Evolutionary conservation across 225 moss, liverwort and hornwort genomes (phyloP), one percentile per base, ranked within the genome.

Genomic region (Climacium dendroides): DNA sequence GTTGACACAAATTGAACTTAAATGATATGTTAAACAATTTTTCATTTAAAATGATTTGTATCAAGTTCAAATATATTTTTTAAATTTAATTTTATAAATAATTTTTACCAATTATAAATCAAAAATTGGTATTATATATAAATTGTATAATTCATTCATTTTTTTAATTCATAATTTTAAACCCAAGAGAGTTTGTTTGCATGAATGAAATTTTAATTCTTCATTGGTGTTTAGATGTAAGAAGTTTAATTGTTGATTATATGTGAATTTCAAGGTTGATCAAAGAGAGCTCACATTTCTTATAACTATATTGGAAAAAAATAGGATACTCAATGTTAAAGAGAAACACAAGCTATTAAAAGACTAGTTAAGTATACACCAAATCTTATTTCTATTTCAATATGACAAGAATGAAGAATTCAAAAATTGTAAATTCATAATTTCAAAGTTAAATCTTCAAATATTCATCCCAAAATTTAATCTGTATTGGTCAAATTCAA

Each of bases 381-480:
- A 45, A 48, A 23, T 3, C 2, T 15, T 15, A 15, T 32, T 32
- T 20, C 3, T 34, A 15, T 81, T 30, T 48, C 9, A 23, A 0
- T 15, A 6, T 34, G 15, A 63, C 1, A 63, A 47, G 1, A 45
- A 10, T 5, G 3, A 34, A 39, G 6, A 48, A 63, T 62, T 47
- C 4, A 61, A 34, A 22, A 20, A 19, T 3, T 22, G 1, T 5
- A 4, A 28, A 28, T 39, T 5, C 3, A 17, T 1, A 9, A 26
- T 65, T 65, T 34, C 10, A 50, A 12, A 64, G 26, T 19, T 11
- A 1, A 34, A 75, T 75, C 22, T 34, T 50, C 5, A 32, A 35
- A 52, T 2, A 12, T 35, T 3, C 3, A 8, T 13, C 1, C 0
- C 23, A 0, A 22, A 7, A 8, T 35, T 52, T 8, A 34, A 52